Evolutionary conservation across 2,329 filamentous ascomycete species (phyloP), one percentile per base, ranked within the genome.

Genomic region (Aspergillus amoenus): DNA sequence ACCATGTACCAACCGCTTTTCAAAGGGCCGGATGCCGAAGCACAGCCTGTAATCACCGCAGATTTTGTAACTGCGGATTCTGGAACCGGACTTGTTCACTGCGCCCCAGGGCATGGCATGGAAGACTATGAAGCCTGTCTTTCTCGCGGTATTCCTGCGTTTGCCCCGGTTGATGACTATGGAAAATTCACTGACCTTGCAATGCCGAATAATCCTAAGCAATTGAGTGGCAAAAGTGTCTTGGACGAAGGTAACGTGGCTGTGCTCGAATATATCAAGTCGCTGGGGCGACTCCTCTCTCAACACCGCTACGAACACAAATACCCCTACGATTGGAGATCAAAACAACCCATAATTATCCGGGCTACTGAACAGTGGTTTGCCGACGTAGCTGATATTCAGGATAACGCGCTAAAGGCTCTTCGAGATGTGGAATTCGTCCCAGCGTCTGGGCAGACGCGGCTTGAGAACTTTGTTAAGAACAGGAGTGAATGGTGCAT

Each of bases 331-430:
- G 94, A 99, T 75, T 99, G 94, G 94, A 84, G 94, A 53, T 96
- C 93, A 0, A 99, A 97, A 75, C 82, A 89, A 64, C 94, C 94
- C 1, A 88, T 99, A 49, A 91, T 99, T 58, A 85, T 95, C 34
- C 81, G 94, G 63, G 93, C 94, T 3, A 99, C 95, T 0, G 91
- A 93, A 39, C 94, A 99, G 75, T 99, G 94, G 94, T 99, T 99
- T 70, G 92, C 94, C 11, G 91, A 97, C 72, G 91, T 97, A 2
- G 91, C 83, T 13, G 84, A 82, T 50, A 93, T 97, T 73, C 95
- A 95, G 66, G 79, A 84, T 1, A 80, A 84, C 32, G 90, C 93
- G 0, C 77, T 96, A 22, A 73, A 81, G 15, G 84, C 91, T 8
- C 78, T 99, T 11, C 78, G 86, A 0, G 73, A 84, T 39, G 91